phyloP scores from a whole-genome alignment of 1,284 basidiomycete genomes.

The Earliella scabrosa region DNA sequence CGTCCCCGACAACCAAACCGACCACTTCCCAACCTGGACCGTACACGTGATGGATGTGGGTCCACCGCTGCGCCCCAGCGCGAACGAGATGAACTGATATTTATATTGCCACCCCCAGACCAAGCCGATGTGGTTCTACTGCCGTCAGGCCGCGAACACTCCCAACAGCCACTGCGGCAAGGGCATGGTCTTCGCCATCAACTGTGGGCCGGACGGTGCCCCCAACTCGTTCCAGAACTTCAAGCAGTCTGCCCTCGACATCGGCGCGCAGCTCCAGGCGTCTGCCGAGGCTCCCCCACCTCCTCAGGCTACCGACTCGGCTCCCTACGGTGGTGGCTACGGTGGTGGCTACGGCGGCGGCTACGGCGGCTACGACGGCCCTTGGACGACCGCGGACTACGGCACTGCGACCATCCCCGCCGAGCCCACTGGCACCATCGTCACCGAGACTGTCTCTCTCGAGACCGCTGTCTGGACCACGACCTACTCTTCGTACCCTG shows the following conservation, averaged over 20 bases:
- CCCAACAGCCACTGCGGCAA: constrained; percentile 54
- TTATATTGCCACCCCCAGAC: constrained; percentile 24
- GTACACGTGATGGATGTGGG: constrained; percentile 43
- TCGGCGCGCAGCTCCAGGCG: constrained; percentile 51
- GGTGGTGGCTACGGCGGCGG: no score
- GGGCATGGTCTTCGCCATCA: constrained; percentile 71
- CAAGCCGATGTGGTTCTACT: constrained; percentile 50
- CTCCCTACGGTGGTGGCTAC: no score
- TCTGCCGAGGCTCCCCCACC: constrained; percentile 36
- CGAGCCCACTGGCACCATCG: constrained; percentile 38
- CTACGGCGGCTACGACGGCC: no score
- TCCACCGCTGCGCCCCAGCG: background rate
- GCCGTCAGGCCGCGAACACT: constrained; percentile 41
- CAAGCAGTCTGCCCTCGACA: constrained; percentile 53
- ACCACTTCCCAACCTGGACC: constrained; percentile 41
- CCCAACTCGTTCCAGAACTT: constrained; percentile 62
- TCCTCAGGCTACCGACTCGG: constrained; percentile 29
- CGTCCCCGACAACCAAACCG: constrained; percentile 45
- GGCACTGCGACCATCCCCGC: constrained; percentile 53
- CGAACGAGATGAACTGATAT: background rate
- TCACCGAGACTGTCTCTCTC: constrained; percentile 45
- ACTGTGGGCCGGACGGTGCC: constrained; percentile 55
- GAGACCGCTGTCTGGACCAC: constrained; percentile 52
- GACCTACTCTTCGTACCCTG: constrained; percentile 56
- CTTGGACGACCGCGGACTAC: constrained; percentile 40